Evolutionary conservation across 768 basidiomycete species (phyloP).

Genomic region (Pleurotus platypus): DNA sequence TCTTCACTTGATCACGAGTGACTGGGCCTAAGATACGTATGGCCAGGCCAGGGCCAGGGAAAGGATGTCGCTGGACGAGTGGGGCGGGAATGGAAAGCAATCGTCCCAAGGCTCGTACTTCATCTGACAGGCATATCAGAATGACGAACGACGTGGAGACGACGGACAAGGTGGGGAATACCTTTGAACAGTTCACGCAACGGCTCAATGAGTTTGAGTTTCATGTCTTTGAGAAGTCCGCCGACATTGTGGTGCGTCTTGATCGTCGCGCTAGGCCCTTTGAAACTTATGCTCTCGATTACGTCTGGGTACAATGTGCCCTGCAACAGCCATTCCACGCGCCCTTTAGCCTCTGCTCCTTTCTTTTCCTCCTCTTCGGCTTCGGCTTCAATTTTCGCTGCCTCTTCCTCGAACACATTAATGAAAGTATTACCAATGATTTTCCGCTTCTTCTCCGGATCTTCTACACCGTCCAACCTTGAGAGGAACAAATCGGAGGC

Average conservation of each 20-base stretch:
- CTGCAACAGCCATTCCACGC: slow-evolving; percentile 95
- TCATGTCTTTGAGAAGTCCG: slow-evolving; percentile 95
- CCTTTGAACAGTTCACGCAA: slow-evolving; percentile 98
- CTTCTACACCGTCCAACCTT: slow-evolving; percentile 86
- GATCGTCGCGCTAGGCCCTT: slow-evolving; percentile 97
- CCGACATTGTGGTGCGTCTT: slow-evolving; percentile 99
- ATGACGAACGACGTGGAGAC: not conserved
- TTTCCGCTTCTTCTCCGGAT: slow-evolving; percentile 95
- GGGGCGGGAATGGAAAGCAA: slow-evolving; percentile 89
- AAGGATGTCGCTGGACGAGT: slow-evolving; percentile 94
- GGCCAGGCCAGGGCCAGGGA: slow-evolving; percentile 97
- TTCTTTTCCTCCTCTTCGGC: slow-evolving; percentile 71
- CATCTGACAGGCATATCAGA: slow-evolving; percentile 52
- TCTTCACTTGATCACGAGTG: slow-evolving; percentile 87
- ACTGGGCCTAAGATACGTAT: slow-evolving; percentile 98
- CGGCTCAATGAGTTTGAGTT: slow-evolving; percentile 97
- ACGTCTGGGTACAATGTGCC: slow-evolving; percentile 99
- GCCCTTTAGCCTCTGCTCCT: slow-evolving; percentile 75
- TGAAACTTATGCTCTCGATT: slow-evolving; percentile 99
- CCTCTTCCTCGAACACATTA: slow-evolving; percentile 95
- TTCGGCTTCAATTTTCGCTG: slow-evolving; percentile 78
- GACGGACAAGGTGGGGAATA: slow-evolving; percentile 24
- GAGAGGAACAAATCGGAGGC: slow-evolving; percentile 92
- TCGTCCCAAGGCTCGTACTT: slow-evolving; percentile 90
- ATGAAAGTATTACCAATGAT: slow-evolving; percentile 99